A percentile compares a stretch with the other conserved stretches of the same genome.
Evolutionary conservation across 2,329 filamentous ascomycete species (phyloP).

Genomic region (Mycosphaerelloides madeirae): DNA sequence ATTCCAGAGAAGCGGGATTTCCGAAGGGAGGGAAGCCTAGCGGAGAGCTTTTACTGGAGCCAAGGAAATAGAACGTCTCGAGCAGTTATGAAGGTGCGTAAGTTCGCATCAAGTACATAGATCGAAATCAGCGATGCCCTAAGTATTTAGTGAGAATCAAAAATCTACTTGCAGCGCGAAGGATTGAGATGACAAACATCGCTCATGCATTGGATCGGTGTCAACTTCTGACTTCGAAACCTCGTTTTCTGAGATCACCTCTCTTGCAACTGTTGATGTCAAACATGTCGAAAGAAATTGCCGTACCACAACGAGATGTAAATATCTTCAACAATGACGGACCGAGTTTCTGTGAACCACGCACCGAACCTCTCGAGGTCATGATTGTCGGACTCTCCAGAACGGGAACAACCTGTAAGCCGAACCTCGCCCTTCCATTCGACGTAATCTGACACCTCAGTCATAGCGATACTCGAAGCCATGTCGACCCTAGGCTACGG

Average conservation of each 20-base stretch:
- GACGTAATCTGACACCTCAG: neutral
- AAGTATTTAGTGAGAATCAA: no score
- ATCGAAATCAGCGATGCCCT: no score
- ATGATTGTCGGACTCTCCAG: conserved; percentile 5
- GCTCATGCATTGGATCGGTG: no score
- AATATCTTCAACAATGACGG: conserved; percentile 1
- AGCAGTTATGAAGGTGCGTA: no score
- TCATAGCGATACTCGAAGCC: conserved; percentile 7
- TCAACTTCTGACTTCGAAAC: no score
- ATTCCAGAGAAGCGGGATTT: conserved; percentile 61
- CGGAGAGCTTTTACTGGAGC: conserved; percentile 51
- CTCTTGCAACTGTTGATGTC: no score
- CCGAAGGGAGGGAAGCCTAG: conserved; percentile 51
- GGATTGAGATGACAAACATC: no score
- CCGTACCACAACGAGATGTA: neutral
- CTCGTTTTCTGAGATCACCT: no score
- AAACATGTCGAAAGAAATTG: no score
- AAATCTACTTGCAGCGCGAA: no score
- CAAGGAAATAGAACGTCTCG: conserved; percentile 26
- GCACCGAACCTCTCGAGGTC: conserved; percentile 2
- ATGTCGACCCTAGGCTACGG: conserved; percentile 6
- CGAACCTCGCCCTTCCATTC: no score
- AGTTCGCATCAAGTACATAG: no score
- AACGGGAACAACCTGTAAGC: conserved; percentile 2
- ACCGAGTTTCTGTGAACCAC: conserved; percentile 2